Evolutionary conservation across 2,329 filamentous ascomycete species (phyloP), one percentile per base, ranked within the genome.

Genomic region (Ophiosphaerella herpotricha): DNA sequence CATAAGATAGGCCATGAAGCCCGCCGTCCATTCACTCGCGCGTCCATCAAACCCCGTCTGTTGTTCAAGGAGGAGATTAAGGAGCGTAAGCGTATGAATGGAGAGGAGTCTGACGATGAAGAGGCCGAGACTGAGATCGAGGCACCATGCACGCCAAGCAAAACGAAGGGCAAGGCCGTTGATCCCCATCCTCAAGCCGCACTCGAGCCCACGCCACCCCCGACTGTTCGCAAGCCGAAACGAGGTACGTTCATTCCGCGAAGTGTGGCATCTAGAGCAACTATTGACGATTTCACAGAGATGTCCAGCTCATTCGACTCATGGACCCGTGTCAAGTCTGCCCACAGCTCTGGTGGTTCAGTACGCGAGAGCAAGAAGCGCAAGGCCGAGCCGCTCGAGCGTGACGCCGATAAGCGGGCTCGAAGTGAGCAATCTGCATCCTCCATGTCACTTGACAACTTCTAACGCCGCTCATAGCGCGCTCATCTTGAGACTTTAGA

Each of bases 1-100:
- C 62, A 59, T 43, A 64, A 73, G 48, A 74, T 72, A 31, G 77
- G 77, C 14, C 50, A 57, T 13, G 63, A 68, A 32, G 70, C 71
- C 36, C 60, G 70, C 31, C 78, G 79, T 26, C 83, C 80, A 18
- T 73, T 88, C 45, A 88, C 86, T 21, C 85, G 87, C 50, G 85
- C 86, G n/a, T 78, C 82, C 1, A 80, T 91, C 67, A 87, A 88
- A 72, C 88, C 88, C 12, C 84, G 87, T 31, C 81, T 90, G 7
- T 80, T 92, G 7, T 92, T 90, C 74, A 83, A 85, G 4, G 73
- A 75, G 35, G 77, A 76, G 54, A 79, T 79, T 58, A 70, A 78
- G 52, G 68, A 76, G 67, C 60, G 73, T 65, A 60, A 72, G 42
- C 71, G 72, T 21, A 73, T 75, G 48, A 68, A 75, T 24, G 66